Percentiles rank a stretch among this genome's conserved stretches.
These are phyloP conservation scores for Leonotis leonurus DNA, from an alignment of 257 asterid species.

Conservation along the genomic window DNA sequence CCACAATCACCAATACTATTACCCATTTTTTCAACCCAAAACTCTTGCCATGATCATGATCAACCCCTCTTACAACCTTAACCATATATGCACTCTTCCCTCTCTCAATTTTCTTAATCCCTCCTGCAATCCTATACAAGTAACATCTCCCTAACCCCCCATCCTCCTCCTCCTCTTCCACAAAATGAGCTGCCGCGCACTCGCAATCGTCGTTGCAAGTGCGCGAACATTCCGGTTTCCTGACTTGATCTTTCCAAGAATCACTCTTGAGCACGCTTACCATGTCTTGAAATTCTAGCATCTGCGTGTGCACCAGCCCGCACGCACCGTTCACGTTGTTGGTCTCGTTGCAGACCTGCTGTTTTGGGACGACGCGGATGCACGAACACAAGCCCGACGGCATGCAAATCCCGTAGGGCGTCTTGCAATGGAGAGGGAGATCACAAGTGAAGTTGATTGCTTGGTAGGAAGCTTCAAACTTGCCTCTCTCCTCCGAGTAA, in stretches of 20 bases:
- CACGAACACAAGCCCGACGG: conserved; percentile 64
- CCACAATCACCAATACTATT: conserved; percentile 47
- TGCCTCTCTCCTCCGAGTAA: conserved; percentile 36
- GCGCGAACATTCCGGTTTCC: conserved; percentile 41
- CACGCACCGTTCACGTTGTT: conserved; percentile 36
- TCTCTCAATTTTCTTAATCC: conserved; percentile 48
- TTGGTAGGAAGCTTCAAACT: conserved; percentile 52
- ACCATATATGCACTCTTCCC: conserved; percentile 44
- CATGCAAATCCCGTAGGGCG: conserved; percentile 59
- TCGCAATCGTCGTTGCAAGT: conserved; percentile 52
- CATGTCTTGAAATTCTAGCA: conserved; percentile 60
- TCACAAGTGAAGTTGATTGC: conserved; percentile 59
- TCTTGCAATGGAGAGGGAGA: conserved; percentile 65
- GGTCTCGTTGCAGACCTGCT: conserved; percentile 22
- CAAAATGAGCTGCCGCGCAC: conserved; percentile 57
- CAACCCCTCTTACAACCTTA: conserved; percentile 44
- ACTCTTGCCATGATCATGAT: conserved; percentile 24
- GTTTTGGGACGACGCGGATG: conserved; percentile 28
- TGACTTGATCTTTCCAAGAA: conserved; percentile 18
- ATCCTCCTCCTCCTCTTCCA: background rate
- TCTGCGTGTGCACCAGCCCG: conserved; percentile 31
- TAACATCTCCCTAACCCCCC: conserved; percentile 27
- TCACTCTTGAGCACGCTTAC: conserved; percentile 50
- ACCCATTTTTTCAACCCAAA: conserved; percentile 67
- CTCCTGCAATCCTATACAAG: conserved; percentile 47